These are phyloP conservation scores for Leccinum disarticulatum DNA, from an alignment of 768 basidiomycete genomes.

Conservation along the genomic window DNA sequence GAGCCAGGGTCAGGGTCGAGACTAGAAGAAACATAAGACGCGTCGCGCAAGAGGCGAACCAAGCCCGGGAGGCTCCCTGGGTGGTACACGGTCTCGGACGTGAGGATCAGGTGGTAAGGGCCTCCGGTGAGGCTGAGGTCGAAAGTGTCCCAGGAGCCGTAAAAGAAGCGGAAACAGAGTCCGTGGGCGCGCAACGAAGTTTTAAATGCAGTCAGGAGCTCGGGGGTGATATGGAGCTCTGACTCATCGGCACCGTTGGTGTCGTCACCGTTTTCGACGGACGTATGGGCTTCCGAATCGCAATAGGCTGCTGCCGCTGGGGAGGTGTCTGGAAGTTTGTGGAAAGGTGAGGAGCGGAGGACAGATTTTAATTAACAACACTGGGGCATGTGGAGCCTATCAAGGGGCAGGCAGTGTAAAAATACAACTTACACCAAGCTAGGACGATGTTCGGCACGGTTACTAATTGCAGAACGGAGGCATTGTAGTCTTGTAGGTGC, in stretches of 20 bases:
- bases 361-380: neutral
- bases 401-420: neutral
- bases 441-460: conserved; percentile 78
- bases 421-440: conserved; percentile 68
- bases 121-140: conserved; percentile 34
- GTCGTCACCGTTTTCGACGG: conserved; percentile 2
- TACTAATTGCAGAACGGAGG: conserved; percentile 72
- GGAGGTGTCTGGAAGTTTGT: conserved; percentile 53
- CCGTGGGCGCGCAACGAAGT: conserved; percentile 51
- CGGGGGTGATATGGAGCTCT: conserved; percentile 65
- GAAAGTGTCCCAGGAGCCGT: conserved; percentile 77
- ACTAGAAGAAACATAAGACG: conserved; percentile 24
- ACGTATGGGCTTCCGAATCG: conserved; percentile 24
- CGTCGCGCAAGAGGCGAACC: conserved; percentile 47
- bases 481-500: conserved; percentile 92
- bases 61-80: conserved; percentile 62
- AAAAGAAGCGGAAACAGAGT: conserved; percentile 71
- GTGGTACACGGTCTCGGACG: conserved; percentile 92
- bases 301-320: conserved; percentile 53
- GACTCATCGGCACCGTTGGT: conserved; percentile 30
- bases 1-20: conserved; percentile 7
- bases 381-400: neutral
- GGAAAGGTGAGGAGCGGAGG: neutral
- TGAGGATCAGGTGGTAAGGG: conserved; percentile 72
- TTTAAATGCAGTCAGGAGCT: conserved; percentile 65